phyloP scores from a whole-genome alignment of 441 rosid species.

The Gossypium lobatum region DNA sequence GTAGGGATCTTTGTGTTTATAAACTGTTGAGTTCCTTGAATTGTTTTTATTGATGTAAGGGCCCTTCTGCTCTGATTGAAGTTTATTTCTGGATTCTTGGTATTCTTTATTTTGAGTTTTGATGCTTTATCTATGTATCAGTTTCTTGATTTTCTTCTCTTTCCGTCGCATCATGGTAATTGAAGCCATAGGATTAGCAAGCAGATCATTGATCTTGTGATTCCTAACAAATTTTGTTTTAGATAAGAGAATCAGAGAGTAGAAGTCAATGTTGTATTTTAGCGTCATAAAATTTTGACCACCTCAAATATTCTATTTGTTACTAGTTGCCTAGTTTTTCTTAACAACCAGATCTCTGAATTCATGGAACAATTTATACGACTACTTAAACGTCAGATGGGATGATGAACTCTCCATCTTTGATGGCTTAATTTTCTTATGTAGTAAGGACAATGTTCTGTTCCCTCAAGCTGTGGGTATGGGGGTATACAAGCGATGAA shows the following conservation, averaged over 20 bases:
- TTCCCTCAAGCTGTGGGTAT: neutral
- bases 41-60: neutral
- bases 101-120: neutral
- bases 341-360: neutral
- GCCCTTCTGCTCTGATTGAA: too few species aligned
- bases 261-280: neutral
- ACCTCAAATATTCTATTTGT: neutral
- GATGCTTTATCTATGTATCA: neutral
- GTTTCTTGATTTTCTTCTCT: neutral
- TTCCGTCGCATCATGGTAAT: neutral
- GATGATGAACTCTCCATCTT: neutral
- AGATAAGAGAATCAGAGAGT: neutral
- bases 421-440: neutral
- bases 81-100: neutral
- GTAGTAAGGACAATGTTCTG: neutral
- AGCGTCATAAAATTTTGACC: neutral
- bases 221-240: neutral
- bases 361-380: too few species aligned
- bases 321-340: neutral
- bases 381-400: neutral
- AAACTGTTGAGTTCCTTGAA: neutral
- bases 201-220: neutral
- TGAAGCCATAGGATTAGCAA: neutral
- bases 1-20: neutral
- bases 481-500: neutral